Percentiles rank a stretch among this genome's conserved stretches.
These are phyloP conservation scores for Anthostomella pinea DNA, from an alignment of 2,329 filamentous ascomycete genomes.

Conservation along the genomic window DNA sequence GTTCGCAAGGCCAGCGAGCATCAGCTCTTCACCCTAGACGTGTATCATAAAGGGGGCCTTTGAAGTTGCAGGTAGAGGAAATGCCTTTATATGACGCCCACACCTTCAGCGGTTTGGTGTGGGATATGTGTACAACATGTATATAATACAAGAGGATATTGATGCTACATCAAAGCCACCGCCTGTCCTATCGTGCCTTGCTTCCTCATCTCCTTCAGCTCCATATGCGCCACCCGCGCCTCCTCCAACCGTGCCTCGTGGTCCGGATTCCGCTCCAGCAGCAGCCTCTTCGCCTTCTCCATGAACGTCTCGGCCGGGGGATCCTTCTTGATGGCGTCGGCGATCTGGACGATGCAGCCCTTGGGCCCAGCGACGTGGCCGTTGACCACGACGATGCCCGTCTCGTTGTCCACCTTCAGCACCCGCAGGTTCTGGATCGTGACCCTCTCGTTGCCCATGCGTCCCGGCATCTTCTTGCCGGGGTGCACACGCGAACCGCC, in stretches of 20 bases:
- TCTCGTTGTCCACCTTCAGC: constrained; percentile 79
- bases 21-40: too few relatives aligned
- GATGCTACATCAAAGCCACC: too few relatives aligned
- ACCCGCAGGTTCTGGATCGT: constrained; percentile 92
- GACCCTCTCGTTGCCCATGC: constrained; percentile 86
- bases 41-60: too few relatives aligned
- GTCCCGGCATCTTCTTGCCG: constrained; percentile 96
- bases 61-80: not conserved
- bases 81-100: constrained; percentile 4
- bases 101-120: constrained; percentile 9
- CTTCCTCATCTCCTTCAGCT: constrained; percentile 50
- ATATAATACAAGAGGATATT: constrained; percentile 31
- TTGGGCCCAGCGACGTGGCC: constrained; percentile 87
- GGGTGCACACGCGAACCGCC: constrained; percentile 88
- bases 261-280: constrained; percentile 47
- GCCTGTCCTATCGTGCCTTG: constrained; percentile 38
- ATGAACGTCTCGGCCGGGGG: constrained; percentile 49
- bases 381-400: constrained; percentile 84
- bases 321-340: constrained; percentile 86
- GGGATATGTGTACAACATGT: constrained; percentile 30
- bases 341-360: constrained; percentile 76
- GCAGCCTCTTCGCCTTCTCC: constrained; percentile 41
- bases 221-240: constrained; percentile 50
- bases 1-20: too few relatives aligned
- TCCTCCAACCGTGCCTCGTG: constrained; percentile 44